A percentile compares a stretch with the other conserved stretches of the same genome.
phyloP scores from a whole-genome alignment of 1,139 yeast species.

The Pneumocystis jirovecii region DNA sequence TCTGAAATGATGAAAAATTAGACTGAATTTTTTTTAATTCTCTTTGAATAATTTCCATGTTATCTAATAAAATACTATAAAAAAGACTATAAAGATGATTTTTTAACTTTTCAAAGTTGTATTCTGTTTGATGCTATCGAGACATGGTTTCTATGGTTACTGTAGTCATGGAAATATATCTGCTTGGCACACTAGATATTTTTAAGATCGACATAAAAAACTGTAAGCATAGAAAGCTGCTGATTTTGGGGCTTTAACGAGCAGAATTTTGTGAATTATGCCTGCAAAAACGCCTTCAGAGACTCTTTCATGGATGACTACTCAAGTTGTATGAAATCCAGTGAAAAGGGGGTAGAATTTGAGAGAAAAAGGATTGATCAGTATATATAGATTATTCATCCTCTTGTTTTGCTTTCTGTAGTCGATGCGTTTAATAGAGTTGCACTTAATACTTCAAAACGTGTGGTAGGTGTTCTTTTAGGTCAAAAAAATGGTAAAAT shows the following conservation, averaged over 20 bases:
- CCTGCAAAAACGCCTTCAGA: slow-evolving; percentile 17
- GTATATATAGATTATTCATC: slow-evolving; percentile 49
- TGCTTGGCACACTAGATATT: no score
- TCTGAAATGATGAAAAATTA: not conserved
- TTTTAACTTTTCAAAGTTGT: not conserved
- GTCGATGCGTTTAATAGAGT: slow-evolving; percentile 90
- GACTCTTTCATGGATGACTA: slow-evolving; percentile 25
- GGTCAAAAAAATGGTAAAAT: slow-evolving; percentile 45
- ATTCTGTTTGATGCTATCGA: not conserved
- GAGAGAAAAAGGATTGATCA: not conserved
- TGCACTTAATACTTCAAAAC: slow-evolving; percentile 43
- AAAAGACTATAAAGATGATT: not conserved
- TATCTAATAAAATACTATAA: not conserved
- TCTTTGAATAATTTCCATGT: not conserved
- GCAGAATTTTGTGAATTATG: slow-evolving; percentile 6
- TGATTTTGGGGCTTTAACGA: not conserved
- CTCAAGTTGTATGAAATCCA: slow-evolving; percentile 36
- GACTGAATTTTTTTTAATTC: not conserved
- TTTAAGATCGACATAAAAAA: not conserved
- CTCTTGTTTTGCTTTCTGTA: slow-evolving; percentile 81
- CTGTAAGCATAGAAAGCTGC: not conserved
- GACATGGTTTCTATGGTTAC: not conserved
- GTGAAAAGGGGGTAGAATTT: not conserved
- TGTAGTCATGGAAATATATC: not conserved
- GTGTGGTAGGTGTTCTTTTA: slow-evolving; percentile 86